Percentiles rank a stretch among this genome's conserved stretches.
Conservation (phyloP, 2,329 filamentous ascomycete genomes). For the Magnaporthales sp. region DNA sequence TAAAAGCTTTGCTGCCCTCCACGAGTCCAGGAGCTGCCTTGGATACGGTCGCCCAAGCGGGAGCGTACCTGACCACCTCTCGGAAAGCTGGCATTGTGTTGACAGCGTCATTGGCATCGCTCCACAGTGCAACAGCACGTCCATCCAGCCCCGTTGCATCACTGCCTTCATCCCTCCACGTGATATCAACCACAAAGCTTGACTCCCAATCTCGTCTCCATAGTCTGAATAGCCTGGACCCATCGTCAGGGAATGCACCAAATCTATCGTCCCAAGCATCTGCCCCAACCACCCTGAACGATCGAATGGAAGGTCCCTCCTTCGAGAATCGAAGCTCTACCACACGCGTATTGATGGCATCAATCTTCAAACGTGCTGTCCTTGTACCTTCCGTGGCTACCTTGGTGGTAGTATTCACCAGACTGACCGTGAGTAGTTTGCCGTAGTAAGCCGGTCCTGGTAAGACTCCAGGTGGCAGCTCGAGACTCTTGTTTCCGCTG, state of each 20-base stretch:
- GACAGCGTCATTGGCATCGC: slow-evolving; percentile 65
- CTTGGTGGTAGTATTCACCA: slow-evolving; percentile 36
- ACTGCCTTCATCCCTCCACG: slow-evolving; percentile 39
- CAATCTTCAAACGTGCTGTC: slow-evolving; percentile 55
- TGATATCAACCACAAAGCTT: slow-evolving; percentile 67
- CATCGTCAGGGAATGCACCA: slow-evolving; percentile 51
- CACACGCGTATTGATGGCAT: slow-evolving; percentile 66
- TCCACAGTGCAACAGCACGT: slow-evolving; percentile 73
- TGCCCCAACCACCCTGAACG: slow-evolving; percentile 50
- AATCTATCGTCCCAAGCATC: slow-evolving; percentile 57
- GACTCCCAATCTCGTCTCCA: slow-evolving; percentile 77
- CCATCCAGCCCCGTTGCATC: slow-evolving; percentile 42
- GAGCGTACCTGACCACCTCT: slow-evolving; percentile 67
- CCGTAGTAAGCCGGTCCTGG: slow-evolving; percentile 31
- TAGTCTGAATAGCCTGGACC: slow-evolving; percentile 46
- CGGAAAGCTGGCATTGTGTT: slow-evolving; percentile 72
- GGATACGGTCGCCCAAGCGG: slow-evolving; percentile 68
- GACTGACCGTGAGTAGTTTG: slow-evolving; percentile 52
- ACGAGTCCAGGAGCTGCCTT: slow-evolving; percentile 74
- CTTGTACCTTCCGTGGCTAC: slow-evolving; percentile 8
- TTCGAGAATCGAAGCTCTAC: slow-evolving; percentile 66
- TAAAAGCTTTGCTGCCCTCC: slow-evolving; percentile 66
- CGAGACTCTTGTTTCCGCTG: slow-evolving; percentile 12
- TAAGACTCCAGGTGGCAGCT: slow-evolving; percentile 1
- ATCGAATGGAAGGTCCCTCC: slow-evolving; percentile 39